Conservation (phyloP, 768 basidiomycete genomes). For the Sutorius australiensis region DNA sequence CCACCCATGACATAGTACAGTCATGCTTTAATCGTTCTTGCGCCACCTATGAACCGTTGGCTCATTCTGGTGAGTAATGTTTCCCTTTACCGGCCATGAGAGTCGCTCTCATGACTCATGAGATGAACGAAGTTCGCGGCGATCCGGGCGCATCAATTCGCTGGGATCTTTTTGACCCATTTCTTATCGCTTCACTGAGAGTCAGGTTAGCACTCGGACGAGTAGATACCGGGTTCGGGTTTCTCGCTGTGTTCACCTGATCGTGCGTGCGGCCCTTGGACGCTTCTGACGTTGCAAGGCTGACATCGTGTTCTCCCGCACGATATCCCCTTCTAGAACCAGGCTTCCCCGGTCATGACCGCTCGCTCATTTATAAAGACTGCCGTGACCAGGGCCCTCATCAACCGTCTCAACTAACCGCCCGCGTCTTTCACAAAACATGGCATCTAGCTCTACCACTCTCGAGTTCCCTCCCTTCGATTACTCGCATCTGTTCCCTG, state of each 20-base stretch:
- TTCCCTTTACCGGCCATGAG: not conserved
- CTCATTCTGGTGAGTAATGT: not conserved
- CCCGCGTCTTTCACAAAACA: not conserved
- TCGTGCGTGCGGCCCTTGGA: not conserved
- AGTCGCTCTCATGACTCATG: not conserved
- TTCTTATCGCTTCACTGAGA: not conserved
- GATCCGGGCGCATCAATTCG: not conserved
- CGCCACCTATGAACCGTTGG: not conserved
- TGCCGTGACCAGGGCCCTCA: not conserved
- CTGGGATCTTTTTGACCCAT: no score
- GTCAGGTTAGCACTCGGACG: not conserved
- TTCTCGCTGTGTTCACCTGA: not conserved
- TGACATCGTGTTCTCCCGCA: not conserved
- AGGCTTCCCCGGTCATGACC: not conserved
- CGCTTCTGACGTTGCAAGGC: not conserved
- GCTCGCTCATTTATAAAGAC: conserved; percentile 17
- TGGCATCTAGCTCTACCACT: not conserved
- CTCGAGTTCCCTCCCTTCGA: conserved; percentile 23
- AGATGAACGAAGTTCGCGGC: not conserved
- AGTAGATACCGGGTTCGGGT: not conserved
- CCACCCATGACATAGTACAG: not conserved
- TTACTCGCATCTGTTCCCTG: conserved; percentile 21
- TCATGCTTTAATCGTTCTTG: not conserved
- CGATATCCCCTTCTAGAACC: not conserved
- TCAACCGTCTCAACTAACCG: not conserved